Evolutionary conservation across 306 rosid species (phyloP).

Genomic region (Prunus mira): DNA sequence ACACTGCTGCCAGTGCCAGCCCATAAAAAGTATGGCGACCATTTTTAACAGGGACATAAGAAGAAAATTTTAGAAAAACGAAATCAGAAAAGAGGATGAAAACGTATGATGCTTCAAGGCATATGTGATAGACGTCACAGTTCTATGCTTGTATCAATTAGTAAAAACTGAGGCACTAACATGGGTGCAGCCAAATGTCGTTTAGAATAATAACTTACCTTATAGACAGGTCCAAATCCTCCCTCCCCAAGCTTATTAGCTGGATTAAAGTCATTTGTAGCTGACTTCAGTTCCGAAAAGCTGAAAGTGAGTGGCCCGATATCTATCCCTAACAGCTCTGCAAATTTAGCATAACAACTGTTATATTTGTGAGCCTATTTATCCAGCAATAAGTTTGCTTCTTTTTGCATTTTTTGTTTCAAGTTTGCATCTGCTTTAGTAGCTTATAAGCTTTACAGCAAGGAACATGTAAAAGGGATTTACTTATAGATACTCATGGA

Average conservation of each 20-base stretch:
- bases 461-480: neutral
- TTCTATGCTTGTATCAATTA: neutral
- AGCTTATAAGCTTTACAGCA: neutral
- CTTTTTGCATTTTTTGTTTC: neutral
- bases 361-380: neutral
- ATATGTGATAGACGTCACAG: neutral
- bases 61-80: neutral
- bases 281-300: constrained; percentile 53
- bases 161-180: neutral
- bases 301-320: constrained; percentile 63
- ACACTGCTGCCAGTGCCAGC: neutral
- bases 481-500: neutral
- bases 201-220: constrained; percentile 38
- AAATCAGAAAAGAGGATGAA: neutral
- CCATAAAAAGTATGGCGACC: neutral
- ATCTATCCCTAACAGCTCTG: constrained; percentile 71
- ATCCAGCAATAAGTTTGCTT: neutral
- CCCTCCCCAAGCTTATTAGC: constrained; percentile 78
- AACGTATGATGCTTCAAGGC: neutral
- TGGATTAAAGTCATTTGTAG: constrained; percentile 59
- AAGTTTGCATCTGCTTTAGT: neutral
- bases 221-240: constrained; percentile 84
- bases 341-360: constrained; percentile 15
- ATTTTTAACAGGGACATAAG: neutral
- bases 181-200: neutral